phyloP scores from a whole-genome alignment of 805 yeast genomes.

The Grigorovia yakushimaensis region DNA sequence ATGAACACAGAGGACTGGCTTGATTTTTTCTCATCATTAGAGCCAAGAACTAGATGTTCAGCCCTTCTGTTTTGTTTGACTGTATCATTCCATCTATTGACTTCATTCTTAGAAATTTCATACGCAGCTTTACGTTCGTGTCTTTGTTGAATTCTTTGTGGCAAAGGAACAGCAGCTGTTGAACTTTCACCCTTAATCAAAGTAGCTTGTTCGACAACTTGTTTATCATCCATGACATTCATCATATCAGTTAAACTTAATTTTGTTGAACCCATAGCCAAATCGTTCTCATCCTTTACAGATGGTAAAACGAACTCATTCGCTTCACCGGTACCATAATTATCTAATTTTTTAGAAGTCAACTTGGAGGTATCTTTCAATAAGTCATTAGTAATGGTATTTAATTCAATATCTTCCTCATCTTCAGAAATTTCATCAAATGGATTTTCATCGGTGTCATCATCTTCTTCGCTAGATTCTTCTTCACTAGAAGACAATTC shows the following conservation, averaged over 20 bases:
- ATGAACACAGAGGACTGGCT: conserved; percentile 48
- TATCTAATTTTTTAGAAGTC: conserved; percentile 39
- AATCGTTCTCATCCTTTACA: conserved; percentile 12
- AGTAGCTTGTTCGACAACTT: conserved; percentile 41
- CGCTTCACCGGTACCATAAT: conserved; percentile 48
- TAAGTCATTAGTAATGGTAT: conserved; percentile 36
- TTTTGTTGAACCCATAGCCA: conserved; percentile 26
- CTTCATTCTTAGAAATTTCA: conserved; percentile 78
- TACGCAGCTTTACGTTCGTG: conserved; percentile 85
- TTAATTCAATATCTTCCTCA: conserved; percentile 45
- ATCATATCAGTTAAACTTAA: conserved; percentile 69
- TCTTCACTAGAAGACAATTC: conserved; percentile 10
- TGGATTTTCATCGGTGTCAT: conserved; percentile 22
- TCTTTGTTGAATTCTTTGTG: conserved; percentile 75
- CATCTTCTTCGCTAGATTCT: conserved; percentile 16
- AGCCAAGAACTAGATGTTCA: conserved; percentile 49
- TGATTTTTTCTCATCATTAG: conserved; percentile 16
- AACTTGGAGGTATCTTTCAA: conserved; percentile 26
- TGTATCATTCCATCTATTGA: conserved; percentile 79
- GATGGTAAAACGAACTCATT: conserved; percentile 63
- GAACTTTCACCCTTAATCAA: conserved; percentile 33
- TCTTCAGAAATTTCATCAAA: conserved; percentile 35
- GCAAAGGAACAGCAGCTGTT: conserved; percentile 71
- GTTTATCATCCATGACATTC: conserved; percentile 46
- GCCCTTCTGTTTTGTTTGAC: conserved; percentile 73